Evolutionary conservation across 129 eudicot genomes (phyloP), one percentile per base, ranked within the genome.

Genomic region (Sambucus nigra): DNA sequence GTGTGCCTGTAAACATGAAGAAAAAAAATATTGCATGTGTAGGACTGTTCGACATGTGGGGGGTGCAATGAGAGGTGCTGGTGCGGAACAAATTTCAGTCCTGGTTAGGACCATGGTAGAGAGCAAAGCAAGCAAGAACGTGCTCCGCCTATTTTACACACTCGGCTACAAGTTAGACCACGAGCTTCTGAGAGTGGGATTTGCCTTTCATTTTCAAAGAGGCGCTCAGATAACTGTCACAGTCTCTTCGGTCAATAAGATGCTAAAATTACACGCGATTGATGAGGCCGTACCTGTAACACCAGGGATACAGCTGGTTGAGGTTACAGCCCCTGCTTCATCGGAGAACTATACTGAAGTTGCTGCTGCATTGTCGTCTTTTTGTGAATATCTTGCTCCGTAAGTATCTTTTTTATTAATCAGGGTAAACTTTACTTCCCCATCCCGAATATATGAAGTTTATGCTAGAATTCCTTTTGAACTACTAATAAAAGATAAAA

Each of bases 341-440:
- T 66, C 94, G 10, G 95, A 86, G 52, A 91, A 76, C 29, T 91
- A 91, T 40, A 64, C 44, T 44, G 94, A 91, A 38, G 94, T 91
- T 53, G 94, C 69, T 22, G 74, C 84, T 7, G 71, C 99, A 23
- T 75, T 91, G 9, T 74, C 94, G 5, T 82, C 87, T 0, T 91
- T 91, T 50, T 91, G 95, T 63, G 99, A 91, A 82, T 81, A 81
- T 67, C 95, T 89, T 65, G 97, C 98, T 35, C 98, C 95, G 98
- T 89, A 79, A 76, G 95, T 71, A 50, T 51, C 41, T 26, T 22
- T 45, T 15, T 35, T 35, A n/a, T n/a, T n/a, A n/a, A n/a, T n/a
- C n/a, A n/a, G n/a, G n/a, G n/a, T n/a, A n/a, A n/a, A n/a, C n/a
- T n/a, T n/a, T n/a, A n/a, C n/a, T n/a, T n/a, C n/a, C n/a, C n/a